These are phyloP conservation scores for Chrysanthemum makinoi DNA, from an alignment of 129 eudicot species.

Conservation along the genomic window DNA sequence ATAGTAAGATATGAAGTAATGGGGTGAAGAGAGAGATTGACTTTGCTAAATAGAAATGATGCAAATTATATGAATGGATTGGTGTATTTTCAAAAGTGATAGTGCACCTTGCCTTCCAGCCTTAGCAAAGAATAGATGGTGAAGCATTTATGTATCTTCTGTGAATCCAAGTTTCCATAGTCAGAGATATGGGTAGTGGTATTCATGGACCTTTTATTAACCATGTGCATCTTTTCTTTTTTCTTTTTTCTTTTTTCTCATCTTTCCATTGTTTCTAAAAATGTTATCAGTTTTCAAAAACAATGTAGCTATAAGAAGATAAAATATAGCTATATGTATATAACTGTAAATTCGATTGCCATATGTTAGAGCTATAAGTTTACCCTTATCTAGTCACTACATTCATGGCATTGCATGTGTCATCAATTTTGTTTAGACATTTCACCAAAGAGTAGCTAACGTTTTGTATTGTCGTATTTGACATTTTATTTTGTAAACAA, in stretches of 20 bases:
- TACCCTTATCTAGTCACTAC: not conserved
- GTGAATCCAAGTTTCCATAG: constrained; percentile 38
- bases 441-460: not conserved
- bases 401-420: not conserved
- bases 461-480: not conserved
- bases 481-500: not conserved
- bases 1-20: too few relatives aligned
- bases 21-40: too few relatives aligned
- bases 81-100: too few relatives aligned
- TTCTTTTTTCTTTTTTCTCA: constrained; percentile 15
- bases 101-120: too few relatives aligned
- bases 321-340: not conserved
- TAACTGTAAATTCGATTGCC: not conserved
- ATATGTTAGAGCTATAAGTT: not conserved
- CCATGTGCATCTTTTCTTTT: constrained; percentile 35
- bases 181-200: constrained; percentile 39
- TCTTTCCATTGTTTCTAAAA: constrained; percentile 14
- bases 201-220: constrained; percentile 38
- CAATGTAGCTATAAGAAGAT: not conserved
- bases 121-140: constrained; percentile 39
- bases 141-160: constrained; percentile 36
- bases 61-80: too few relatives aligned
- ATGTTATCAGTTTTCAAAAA: constrained; percentile 2
- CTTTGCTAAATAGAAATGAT: too few relatives aligned
- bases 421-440: not conserved